Evolutionary conservation across 2,329 filamentous ascomycete genomes (phyloP), one percentile per base, ranked within the genome.

Genomic region (Thielaviopsis populi): DNA sequence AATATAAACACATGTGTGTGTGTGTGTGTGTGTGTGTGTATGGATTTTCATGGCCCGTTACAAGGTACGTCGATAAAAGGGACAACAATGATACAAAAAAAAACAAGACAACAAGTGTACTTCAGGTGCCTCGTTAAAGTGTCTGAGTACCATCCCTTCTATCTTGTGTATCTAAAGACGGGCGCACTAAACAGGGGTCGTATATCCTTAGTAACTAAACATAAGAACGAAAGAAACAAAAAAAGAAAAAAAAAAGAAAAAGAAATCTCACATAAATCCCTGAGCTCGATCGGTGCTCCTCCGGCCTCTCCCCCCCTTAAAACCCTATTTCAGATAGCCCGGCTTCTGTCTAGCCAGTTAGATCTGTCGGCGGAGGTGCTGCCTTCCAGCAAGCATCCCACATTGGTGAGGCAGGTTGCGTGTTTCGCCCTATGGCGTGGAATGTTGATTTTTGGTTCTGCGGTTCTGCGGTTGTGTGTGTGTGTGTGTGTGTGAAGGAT

Each of bases 241-340:
- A 33, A n/a, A 8, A 30, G 10, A 56, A 56, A 40, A 65, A 65
- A 17, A 33, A n/a, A 8, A 30, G 10, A 56, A 56, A 40, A 65
- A 65, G n/a, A n/a, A n/a, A n/a, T n/a, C n/a, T n/a, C n/a, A n/a
- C n/a, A n/a, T n/a, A n/a, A n/a, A n/a, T n/a, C 63, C 63, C 63
- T 62, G 63, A 59, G 30, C 22, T 40, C 46, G 59, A 62, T 65
- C 63, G 63, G 63, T 65, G 63, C 22, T 65, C 59, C 63, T 65
- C 63, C 63, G 63, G 63, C 59, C 59, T 59, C 63, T 65, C 48
- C 46, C 24, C 41, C 54, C 63, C 53, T 56, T 62, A 48, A 65
- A 65, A 46, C 60, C 42, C 41, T 60, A 27, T 46, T 27, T 17
- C 33, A 10, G 50, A 8, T 33, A 56, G 15, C 15, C 6, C 50